Evolutionary conservation across 2,329 filamentous ascomycete genomes (phyloP).

Genomic region (Nothopassalora personata): DNA sequence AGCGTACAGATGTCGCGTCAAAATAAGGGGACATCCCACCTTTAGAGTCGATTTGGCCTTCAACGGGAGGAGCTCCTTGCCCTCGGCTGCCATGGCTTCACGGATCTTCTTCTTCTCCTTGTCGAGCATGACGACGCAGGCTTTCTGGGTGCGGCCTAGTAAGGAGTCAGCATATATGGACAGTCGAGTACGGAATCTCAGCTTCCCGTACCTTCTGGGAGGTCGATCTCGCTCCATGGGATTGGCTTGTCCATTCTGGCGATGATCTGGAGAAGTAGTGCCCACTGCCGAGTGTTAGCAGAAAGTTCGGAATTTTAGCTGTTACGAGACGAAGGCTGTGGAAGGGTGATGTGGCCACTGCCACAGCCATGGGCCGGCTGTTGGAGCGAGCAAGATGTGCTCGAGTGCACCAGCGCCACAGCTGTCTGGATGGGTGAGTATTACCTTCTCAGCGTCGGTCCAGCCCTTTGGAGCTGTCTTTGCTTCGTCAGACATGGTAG

Average conservation of each 20-base stretch:
- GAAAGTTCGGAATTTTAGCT: neutral
- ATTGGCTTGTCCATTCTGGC: conserved; percentile 21
- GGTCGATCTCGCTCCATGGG: conserved; percentile 26
- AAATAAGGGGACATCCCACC: conserved; percentile 5
- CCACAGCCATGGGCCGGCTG: no score
- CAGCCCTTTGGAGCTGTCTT: conserved; percentile 18
- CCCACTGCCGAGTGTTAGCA: conserved; percentile 14
- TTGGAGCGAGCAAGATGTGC: no score
- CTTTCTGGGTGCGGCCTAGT: conserved; percentile 28
- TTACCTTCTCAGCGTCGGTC: conserved; percentile 32
- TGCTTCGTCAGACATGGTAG: conserved; percentile 18
- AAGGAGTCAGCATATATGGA: neutral
- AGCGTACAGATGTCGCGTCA: neutral
- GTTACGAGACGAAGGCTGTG: no score
- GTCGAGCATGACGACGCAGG: conserved; percentile 27
- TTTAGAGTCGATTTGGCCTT: conserved; percentile 10
- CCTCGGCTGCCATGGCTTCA: conserved; percentile 15
- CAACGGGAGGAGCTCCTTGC: neutral
- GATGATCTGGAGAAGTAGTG: conserved; percentile 29
- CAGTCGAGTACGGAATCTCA: neutral
- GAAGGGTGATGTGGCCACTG: no score
- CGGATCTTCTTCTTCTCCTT: conserved; percentile 30
- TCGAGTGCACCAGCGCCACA: neutral
- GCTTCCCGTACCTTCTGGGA: conserved; percentile 18
- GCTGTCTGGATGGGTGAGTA: neutral